These are phyloP conservation scores for Magnusiomyces sp. DNA, from an alignment of 1,139 yeast genomes.

Conservation along the genomic window DNA sequence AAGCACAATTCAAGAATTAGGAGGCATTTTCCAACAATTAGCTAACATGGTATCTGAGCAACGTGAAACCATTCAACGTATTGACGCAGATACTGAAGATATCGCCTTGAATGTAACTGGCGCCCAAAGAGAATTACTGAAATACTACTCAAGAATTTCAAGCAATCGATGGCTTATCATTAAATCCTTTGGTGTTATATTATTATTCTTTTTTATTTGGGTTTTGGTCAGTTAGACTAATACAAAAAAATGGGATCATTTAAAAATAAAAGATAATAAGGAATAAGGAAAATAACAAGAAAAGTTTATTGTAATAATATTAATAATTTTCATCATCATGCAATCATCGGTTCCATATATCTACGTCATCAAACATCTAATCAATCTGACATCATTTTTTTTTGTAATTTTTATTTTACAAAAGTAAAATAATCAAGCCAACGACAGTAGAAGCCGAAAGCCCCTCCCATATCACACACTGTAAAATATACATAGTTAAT, in stretches of 20 bases:
- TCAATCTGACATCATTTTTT: too few relatives aligned
- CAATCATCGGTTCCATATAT: background rate
- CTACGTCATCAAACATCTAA: too few relatives aligned
- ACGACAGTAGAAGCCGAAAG: too few relatives aligned
- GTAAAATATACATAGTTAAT: too few relatives aligned
- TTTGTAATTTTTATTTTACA: too few relatives aligned
- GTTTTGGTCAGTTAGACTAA: slow-evolving; percentile 24
- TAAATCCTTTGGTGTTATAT: slow-evolving; percentile 80
- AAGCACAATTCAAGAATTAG: slow-evolving; percentile 91
- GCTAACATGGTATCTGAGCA: slow-evolving; percentile 98
- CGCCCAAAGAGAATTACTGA: slow-evolving; percentile 87
- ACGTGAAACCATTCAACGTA: slow-evolving; percentile 90
- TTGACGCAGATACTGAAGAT: slow-evolving; percentile 92
- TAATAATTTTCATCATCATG: background rate
- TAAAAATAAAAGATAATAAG: background rate
- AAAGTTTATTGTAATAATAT: background rate
- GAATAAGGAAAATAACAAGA: background rate
- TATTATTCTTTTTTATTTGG: slow-evolving; percentile 33
- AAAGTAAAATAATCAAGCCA: too few relatives aligned
- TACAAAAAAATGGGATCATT: background rate
- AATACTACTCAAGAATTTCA: slow-evolving; percentile 80
- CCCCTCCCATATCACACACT: too few relatives aligned
- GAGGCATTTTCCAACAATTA: slow-evolving; percentile 85
- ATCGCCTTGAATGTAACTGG: slow-evolving; percentile 81
- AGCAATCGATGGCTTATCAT: slow-evolving; percentile 89